Percentiles rank a stretch among this genome's conserved stretches.
Evolutionary conservation across 169 alveolate species (phyloP).

Genomic region (Babesia caballi): DNA sequence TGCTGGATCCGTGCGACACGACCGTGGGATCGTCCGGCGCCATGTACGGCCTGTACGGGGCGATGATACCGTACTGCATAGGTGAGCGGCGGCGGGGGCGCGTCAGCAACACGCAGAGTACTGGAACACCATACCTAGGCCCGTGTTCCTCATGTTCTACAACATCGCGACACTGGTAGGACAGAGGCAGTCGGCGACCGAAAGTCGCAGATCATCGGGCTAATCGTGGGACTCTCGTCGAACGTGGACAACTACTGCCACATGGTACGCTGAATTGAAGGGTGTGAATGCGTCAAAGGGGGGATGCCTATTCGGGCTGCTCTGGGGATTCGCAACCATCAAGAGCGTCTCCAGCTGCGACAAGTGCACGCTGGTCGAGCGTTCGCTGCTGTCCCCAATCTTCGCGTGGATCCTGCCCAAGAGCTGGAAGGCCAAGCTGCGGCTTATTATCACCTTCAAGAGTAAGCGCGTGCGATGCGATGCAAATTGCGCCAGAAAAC

Average conservation of each 20-base stretch:
- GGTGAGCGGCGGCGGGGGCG: slow-evolving; percentile 39
- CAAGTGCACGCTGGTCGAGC: slow-evolving; percentile 65
- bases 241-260: slow-evolving; percentile 84
- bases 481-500: slow-evolving; percentile 9
- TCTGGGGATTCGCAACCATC: slow-evolving; percentile 79
- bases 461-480: slow-evolving; percentile 5
- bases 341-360: slow-evolving; percentile 77
- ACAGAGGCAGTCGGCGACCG: not conserved
- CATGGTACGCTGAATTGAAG: not conserved
- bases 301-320: slow-evolving; percentile 78
- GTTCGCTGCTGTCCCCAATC: slow-evolving; percentile 59
- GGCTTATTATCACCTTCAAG: slow-evolving; percentile 38
- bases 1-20: slow-evolving; percentile 81
- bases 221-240: slow-evolving; percentile 74
- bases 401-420: slow-evolving; percentile 61
- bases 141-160: slow-evolving; percentile 71
- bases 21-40: slow-evolving; percentile 90
- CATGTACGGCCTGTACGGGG: slow-evolving; percentile 86
- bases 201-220: slow-evolving; percentile 59
- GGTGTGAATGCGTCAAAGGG: slow-evolving; percentile 43
- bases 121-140: slow-evolving; percentile 84
- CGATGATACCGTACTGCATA: slow-evolving; percentile 76
- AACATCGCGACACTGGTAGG: slow-evolving; percentile 66
- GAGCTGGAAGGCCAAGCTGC: slow-evolving; percentile 34
- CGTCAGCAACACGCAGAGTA: slow-evolving; percentile 63